Evolutionary conservation across 768 basidiomycete genomes (phyloP).

Genomic region (Rhizopogon roseolus): DNA sequence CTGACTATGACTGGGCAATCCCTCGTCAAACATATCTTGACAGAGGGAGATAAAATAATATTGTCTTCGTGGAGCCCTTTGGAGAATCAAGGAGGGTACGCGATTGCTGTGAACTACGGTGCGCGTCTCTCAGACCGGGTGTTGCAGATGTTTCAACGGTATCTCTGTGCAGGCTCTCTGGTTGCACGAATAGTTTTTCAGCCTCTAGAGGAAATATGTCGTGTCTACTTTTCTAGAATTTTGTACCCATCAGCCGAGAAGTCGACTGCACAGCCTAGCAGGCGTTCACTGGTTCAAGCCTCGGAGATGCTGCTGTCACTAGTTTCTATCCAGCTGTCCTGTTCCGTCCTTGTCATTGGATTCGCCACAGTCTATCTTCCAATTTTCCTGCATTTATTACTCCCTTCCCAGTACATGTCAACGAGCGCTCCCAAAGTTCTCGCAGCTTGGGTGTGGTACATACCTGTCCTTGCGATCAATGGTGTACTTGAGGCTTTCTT

Average conservation of each 20-base stretch:
- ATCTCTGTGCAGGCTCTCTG: constrained; percentile 64
- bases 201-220: constrained; percentile 89
- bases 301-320: constrained; percentile 51
- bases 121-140: constrained; percentile 13
- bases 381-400: constrained; percentile 59
- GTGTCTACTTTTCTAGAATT: constrained; percentile 81
- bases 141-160: background rate
- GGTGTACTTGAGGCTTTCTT: constrained; percentile 91
- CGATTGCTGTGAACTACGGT: constrained; percentile 96
- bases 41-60: constrained; percentile 91
- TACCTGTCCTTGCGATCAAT: constrained; percentile 87
- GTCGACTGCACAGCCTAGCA: background rate
- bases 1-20: constrained; percentile 86
- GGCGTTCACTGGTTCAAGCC: constrained; percentile 32
- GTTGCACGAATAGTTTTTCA: constrained; percentile 92
- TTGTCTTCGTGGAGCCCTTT: constrained; percentile 81
- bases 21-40: constrained; percentile 89
- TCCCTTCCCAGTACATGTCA: constrained; percentile 62
- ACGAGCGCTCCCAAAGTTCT: constrained; percentile 83
- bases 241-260: constrained; percentile 27
- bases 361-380: constrained; percentile 78
- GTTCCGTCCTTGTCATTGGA: constrained; percentile 65
- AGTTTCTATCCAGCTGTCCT: constrained; percentile 58
- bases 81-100: constrained; percentile 90
- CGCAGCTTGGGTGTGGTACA: constrained; percentile 77